Conservation (phyloP, 1,284 basidiomycete genomes). For the Ustilago loliicola region DNA sequence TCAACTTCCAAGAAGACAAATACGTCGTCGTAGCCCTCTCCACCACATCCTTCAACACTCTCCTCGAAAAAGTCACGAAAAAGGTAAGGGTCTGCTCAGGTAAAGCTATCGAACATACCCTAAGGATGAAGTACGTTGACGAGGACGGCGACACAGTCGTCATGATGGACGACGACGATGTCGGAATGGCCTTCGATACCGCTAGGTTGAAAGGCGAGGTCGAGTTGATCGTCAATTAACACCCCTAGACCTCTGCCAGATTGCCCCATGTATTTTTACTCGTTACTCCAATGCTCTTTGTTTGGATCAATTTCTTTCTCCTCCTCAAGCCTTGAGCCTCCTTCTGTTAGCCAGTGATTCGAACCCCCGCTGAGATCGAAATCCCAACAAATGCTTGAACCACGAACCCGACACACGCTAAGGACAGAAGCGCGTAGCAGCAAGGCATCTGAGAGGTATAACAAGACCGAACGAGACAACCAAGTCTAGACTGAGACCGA, state of each 20-base stretch:
- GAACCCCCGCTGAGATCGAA: too few relatives aligned
- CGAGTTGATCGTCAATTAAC: constrained; percentile 44
- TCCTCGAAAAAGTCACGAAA: constrained; percentile 89
- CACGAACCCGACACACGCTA: too few relatives aligned
- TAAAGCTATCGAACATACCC: constrained; percentile 26
- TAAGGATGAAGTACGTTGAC: constrained; percentile 63
- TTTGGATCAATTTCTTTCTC: not conserved
- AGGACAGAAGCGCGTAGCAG: too few relatives aligned
- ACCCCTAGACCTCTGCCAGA: not conserved
- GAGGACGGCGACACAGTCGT: constrained; percentile 68
- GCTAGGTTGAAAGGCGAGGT: constrained; percentile 43
- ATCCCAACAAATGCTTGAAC: too few relatives aligned
- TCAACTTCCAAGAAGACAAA: constrained; percentile 88
- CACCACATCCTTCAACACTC: constrained; percentile 80
- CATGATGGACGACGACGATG: constrained; percentile 67
- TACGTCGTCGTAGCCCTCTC: constrained; percentile 90
- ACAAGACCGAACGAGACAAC: too few relatives aligned
- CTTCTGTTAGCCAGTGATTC: too few relatives aligned
- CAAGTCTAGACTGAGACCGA: too few relatives aligned
- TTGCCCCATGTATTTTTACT: constrained; percentile 11
- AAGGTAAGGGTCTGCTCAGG: constrained; percentile 81
- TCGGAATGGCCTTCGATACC: constrained; percentile 66
- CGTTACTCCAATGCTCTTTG: not conserved
- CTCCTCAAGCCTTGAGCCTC: too few relatives aligned
- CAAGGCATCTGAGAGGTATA: too few relatives aligned